Conservation (phyloP, 2,329 filamentous ascomycete species). For the Akanthomyces muscarius region DNA sequence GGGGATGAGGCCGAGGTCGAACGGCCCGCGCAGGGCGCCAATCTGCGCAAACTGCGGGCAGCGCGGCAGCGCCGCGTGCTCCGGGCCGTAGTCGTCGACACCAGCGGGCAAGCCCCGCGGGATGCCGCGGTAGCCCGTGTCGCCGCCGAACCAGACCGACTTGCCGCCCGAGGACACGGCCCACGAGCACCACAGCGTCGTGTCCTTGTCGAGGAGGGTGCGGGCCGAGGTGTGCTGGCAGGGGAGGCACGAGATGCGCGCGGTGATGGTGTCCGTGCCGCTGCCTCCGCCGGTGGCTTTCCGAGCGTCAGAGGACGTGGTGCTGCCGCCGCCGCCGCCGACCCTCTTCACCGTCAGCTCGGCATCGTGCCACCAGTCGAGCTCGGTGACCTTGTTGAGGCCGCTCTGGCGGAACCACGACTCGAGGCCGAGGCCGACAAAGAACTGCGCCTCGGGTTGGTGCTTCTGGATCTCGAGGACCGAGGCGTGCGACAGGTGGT, state of each 20-base stretch:
- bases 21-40: constrained; percentile 73
- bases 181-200: constrained; percentile 88
- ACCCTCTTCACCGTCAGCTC: constrained; percentile 58
- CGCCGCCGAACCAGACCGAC: constrained; percentile 84
- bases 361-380: constrained; percentile 92
- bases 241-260: constrained; percentile 72
- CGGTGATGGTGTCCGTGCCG: constrained; percentile 51
- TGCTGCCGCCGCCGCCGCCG: constrained; percentile 25
- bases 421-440: constrained; percentile 79
- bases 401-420: constrained; percentile 73
- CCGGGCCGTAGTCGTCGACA: constrained; percentile 66
- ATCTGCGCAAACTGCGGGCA: constrained; percentile 87
- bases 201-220: constrained; percentile 62
- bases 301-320: no score
- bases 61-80: constrained; percentile 61
- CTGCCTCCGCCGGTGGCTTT: no score
- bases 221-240: constrained; percentile 79
- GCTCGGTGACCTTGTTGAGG: constrained; percentile 73
- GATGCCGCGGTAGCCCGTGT: constrained; percentile 85
- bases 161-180: constrained; percentile 67
- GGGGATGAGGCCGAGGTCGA: constrained; percentile 87
- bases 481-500: constrained; percentile 78
- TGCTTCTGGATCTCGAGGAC: constrained; percentile 65
- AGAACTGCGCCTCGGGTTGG: constrained; percentile 80
- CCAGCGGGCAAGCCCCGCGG: constrained; percentile 53